phyloP scores from a whole-genome alignment of 1,284 basidiomycete genomes.

The Puccinia novopanici region DNA sequence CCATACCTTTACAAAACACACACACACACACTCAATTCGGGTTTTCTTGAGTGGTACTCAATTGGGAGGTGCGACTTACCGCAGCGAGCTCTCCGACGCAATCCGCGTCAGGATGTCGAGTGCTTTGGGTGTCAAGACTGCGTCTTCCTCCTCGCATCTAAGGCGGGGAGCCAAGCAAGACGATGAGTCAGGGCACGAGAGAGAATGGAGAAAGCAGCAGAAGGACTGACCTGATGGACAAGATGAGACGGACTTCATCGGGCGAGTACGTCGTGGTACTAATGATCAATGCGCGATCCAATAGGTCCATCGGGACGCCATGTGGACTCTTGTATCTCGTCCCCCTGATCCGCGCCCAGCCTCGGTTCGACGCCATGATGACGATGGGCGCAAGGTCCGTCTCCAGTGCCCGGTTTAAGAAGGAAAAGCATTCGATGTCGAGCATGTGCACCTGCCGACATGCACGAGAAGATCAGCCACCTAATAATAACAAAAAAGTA shows the following conservation, averaged over 20 bases:
- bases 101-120: slow-evolving; percentile 77
- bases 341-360: slow-evolving; percentile 84
- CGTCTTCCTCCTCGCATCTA: slow-evolving; percentile 94
- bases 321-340: slow-evolving; percentile 78
- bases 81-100: slow-evolving; percentile 70
- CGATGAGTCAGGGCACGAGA: background rate
- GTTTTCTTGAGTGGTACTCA: background rate
- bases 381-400: slow-evolving; percentile 96
- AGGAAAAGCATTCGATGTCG: slow-evolving; percentile 98
- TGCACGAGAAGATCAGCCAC: background rate
- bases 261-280: slow-evolving; percentile 82
- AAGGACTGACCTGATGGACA: slow-evolving; percentile 74
- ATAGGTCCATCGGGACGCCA: slow-evolving; percentile 87
- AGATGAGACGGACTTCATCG: slow-evolving; percentile 82
- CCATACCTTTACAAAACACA: slow-evolving; percentile 68
- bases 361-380: slow-evolving; percentile 92
- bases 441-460: slow-evolving; percentile 87
- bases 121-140: slow-evolving; percentile 76
- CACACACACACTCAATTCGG: background rate
- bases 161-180: background rate
- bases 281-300: slow-evolving; percentile 96
- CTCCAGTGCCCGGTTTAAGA: slow-evolving; percentile 92
- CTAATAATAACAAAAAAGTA: background rate
- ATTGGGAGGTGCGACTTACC: background rate
- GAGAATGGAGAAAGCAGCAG: background rate